Conservation (phyloP, 805 yeast genomes). For the Metschnikowia continentalis region DNA sequence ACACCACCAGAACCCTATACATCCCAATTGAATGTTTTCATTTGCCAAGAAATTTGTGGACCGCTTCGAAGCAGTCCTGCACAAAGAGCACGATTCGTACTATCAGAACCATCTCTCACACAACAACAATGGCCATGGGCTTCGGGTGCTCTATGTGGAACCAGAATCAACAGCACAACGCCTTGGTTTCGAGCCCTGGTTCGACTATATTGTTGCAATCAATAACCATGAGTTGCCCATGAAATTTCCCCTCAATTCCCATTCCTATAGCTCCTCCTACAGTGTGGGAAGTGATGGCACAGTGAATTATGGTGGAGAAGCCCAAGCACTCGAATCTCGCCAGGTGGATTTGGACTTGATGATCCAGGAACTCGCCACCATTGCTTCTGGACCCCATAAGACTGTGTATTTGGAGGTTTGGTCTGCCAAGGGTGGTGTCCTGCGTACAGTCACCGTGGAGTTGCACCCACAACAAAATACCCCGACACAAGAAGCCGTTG, state of each 20-base stretch:
- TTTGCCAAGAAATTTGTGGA: slow-evolving; percentile 43
- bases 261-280: slow-evolving; percentile 20
- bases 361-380: slow-evolving; percentile 37
- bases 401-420: slow-evolving; percentile 61
- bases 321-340: slow-evolving; percentile 32
- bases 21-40: slow-evolving; percentile 30
- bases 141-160: slow-evolving; percentile 34
- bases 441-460: slow-evolving; percentile 30
- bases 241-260: slow-evolving; percentile 28
- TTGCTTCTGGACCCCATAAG: slow-evolving; percentile 29
- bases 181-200: slow-evolving; percentile 67
- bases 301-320: slow-evolving; percentile 32
- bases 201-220: slow-evolving; percentile 79
- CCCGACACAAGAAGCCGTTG: too few relatives aligned
- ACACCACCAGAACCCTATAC: not conserved
- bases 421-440: slow-evolving; percentile 80
- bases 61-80: slow-evolving; percentile 30
- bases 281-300: slow-evolving; percentile 40
- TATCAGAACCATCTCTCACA: slow-evolving; percentile 28
- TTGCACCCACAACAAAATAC: slow-evolving; percentile 1
- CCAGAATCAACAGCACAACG: slow-evolving; percentile 35
- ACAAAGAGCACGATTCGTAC: slow-evolving; percentile 27
- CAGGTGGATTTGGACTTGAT: slow-evolving; percentile 41
- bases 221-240: slow-evolving; percentile 63
- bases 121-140: slow-evolving; percentile 40